Evolutionary conservation across 202 grass and related monocot species (phyloP), one percentile per base, ranked within the genome.

Genomic region (Hordeum pubiflorum): DNA sequence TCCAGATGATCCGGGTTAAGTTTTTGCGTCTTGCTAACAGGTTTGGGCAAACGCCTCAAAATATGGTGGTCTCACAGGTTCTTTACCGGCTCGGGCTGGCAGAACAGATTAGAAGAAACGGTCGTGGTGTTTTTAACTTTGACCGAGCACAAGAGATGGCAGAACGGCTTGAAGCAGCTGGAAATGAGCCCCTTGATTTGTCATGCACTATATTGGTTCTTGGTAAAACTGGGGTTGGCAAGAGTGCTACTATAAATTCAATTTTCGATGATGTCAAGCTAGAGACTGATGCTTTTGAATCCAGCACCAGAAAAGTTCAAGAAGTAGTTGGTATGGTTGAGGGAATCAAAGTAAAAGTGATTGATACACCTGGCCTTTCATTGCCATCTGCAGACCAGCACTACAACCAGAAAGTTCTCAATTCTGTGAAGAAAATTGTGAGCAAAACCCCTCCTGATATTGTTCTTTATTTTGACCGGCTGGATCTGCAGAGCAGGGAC

Each of bases 161-260:
- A 38, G 92, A 94, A 37, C 92, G 91, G 48, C 84, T 94, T 77
- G 95, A 98, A 84, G 92, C 91, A 40, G 75, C 79, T 87, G 86
- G 79, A 58, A 76, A 83, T 6, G 76, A 91, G 11, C 82, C 90
- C 24, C 90, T 95, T 68, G 95, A 93, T 79, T 95, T 98, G 29
- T 85, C 87, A 72, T 98, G 90, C 82, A 98, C 90, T 22, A 98
- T 98, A 18, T 89, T 98, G 84, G 88, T 98, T 62, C 87, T 98
- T 58, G 90, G 95, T 72, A 98, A 98, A 87, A 84, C 90, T 54
- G 95, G 95, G 65, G 92, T 98, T 6, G 95, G 95, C 41, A 98
- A 98, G 77, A 98, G 92, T 86, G 85, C 92, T 78, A 98, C 92
- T 38, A 91, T 98, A 9, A 98, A 98, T 86, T 98, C 95, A 12